Base-by-base conservation (phyloP, 345 rosid species). In the Linum tenue region DNA sequence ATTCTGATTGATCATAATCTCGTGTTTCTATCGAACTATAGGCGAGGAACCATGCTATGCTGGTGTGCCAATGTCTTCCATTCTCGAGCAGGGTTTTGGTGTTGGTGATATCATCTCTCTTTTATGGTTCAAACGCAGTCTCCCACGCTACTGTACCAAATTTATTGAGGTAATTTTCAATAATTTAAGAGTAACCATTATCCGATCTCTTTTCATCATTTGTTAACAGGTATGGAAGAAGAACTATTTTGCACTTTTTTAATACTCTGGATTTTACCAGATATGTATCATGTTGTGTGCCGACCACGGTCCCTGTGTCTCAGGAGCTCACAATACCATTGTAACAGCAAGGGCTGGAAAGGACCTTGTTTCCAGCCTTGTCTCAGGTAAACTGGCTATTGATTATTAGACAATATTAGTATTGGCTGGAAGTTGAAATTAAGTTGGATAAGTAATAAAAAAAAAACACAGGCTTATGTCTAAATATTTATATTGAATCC, bases 21-120 rank as follows among this genome's bases (percentile, higher is more conserved):
- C 31, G 9, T 76, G 37, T 64, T 60, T 31, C 59, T 36, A 44
- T 10, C 51, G 1, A 36, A 64, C 64, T 75, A 67, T 73, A 94
- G 99, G 99, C 55, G 97, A 94, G 74, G 99, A 94, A 78, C 99
- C 99, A 44, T 86, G 96, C 84, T 94, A 90, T 70, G 95, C 91
- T 71, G 99, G 99, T 75, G 94, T 92, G 65, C 98, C 97, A 10
- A 92, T 92, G 97, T 90, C 99, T 64, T 90, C 92, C 50, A 94
- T 94, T 72, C 73, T 94, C 69, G 99, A 94, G 75, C 88, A 73
- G 70, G 97, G 97, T 63, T 81, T 71, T 65, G 99, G 97, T 57
- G 92, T 94, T 53, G 99, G 99, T 72, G 99, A 94, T 74, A 97
- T 90, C 72, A 88, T 94, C 72, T 92, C 97, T 64, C 92, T 90